Base-by-base conservation (phyloP, 2,329 filamentous ascomycete genomes). In the Alternaria panax region DNA sequence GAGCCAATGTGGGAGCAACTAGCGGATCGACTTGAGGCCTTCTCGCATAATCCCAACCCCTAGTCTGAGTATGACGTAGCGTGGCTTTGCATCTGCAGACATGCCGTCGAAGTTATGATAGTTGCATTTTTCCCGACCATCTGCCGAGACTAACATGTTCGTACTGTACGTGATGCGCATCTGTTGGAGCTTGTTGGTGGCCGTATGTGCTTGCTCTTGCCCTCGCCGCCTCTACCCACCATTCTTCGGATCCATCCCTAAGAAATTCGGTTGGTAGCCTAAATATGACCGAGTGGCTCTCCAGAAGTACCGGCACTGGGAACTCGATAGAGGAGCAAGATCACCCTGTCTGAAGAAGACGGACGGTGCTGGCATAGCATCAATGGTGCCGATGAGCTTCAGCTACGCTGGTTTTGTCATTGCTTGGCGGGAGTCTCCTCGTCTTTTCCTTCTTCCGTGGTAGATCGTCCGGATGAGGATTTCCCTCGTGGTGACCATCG, bases 1-100 rank as follows among this genome's bases (percentile, higher is more conserved):
- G 88, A 92, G 78, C 84, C 70, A 72, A 85, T 89, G 73, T 94
- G 93, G 90, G 92, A 95, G 77, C 87, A 90, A 60, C 75, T 97
- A 60, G 92, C 91, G 0, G 92, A 96, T 76, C 91, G 90, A 81
- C 77, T 96, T 43, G 90, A 93, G 25, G 30, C 5, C 16, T 48
- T 48, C 14, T 25, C 45, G 12, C 16, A 36, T 36, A 14, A 0
- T n/a, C 7, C 30, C 30, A 36, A 48, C 7, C 45, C 45, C 12
- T 48, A 48, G 45, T 48, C 16, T 14, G 9, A 24, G 20, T 34
- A 7, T 34, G 20, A 28, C 25, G 16, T 4, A n/a, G 6, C 3
- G 8, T 36, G 25, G 20, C 14, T 11, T 14, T 12, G 45, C 34
- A 48, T 2, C 14, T 24, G 12, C 28, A 34, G 8, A 32, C 4